Percentiles rank a stretch among this genome's conserved stretches.
Evolutionary conservation across 306 rosid genomes (phyloP).

Genomic region (Cucumis sativus): DNA sequence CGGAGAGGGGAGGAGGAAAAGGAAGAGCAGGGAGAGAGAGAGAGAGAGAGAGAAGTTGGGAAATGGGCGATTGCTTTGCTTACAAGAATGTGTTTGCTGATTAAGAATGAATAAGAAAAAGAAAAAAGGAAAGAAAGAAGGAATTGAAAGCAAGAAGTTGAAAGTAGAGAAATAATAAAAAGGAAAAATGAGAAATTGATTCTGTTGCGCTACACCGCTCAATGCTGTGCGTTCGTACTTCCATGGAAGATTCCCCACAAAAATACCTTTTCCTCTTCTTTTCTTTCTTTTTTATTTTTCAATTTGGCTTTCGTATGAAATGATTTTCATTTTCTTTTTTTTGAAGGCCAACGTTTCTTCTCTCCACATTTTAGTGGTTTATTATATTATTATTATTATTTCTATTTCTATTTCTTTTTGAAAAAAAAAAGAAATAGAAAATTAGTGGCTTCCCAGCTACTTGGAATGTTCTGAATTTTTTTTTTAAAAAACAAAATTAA

Average conservation of each 20-base stretch:
- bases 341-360: not conserved
- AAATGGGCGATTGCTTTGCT: not conserved
- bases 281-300: not conserved
- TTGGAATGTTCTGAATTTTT: not conserved
- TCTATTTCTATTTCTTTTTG: not conserved
- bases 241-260: conserved; percentile 4
- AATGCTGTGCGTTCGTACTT: not conserved
- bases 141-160: not conserved
- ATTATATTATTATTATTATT: not conserved
- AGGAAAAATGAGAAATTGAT: not conserved
- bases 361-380: not conserved
- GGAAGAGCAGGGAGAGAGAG: not conserved
- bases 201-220: not conserved
- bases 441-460: not conserved
- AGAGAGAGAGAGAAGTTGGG: too few relatives aligned
- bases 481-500: not conserved
- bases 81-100: not conserved
- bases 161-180: not conserved
- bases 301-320: not conserved
- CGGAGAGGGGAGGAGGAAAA: not conserved
- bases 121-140: not conserved
- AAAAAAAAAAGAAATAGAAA: not conserved
- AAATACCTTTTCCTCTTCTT: not conserved
- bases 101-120: not conserved
- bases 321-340: not conserved